phyloP scores from a whole-genome alignment of 345 rosid genomes.

The Rhodomyrtus tomentosa region DNA sequence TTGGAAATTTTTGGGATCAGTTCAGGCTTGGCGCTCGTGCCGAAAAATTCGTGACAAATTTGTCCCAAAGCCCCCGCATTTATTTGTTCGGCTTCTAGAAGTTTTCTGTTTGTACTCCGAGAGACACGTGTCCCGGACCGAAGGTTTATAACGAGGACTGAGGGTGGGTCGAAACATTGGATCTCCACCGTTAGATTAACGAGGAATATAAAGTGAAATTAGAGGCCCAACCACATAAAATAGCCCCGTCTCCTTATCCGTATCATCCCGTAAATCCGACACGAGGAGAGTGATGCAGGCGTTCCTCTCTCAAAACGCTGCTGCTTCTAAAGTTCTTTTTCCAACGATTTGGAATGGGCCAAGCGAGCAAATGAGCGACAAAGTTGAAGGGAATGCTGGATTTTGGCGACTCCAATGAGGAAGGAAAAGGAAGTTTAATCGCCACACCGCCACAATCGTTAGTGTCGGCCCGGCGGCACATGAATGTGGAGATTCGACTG shows the following conservation, averaged over 20 bases:
- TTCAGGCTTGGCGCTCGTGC: not conserved
- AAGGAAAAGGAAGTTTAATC: not conserved
- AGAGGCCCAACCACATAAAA: not conserved
- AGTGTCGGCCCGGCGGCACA: not conserved
- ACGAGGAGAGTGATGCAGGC: not conserved
- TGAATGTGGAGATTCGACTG: not conserved
- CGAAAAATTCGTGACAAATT: not conserved
- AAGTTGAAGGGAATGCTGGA: not conserved
- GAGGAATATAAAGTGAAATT: not conserved
- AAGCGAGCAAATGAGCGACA: not conserved
- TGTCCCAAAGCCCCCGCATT: not conserved
- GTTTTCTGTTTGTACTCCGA: not conserved
- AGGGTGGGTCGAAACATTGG: not conserved
- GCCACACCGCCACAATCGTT: accelerated
- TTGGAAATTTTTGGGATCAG: not conserved
- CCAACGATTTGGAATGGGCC: not conserved
- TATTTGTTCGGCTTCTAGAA: not conserved
- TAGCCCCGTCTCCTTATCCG: too few relatives aligned
- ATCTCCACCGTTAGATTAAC: accelerated
- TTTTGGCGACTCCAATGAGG: not conserved
- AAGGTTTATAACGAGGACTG: not conserved
- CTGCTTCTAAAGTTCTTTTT: not conserved
- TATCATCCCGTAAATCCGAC: not conserved
- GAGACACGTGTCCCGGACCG: not conserved
- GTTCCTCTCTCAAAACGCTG: not conserved